Evolutionary conservation across 1,139 yeast genomes (phyloP).

Genomic region (Diutina mesorugosa): DNA sequence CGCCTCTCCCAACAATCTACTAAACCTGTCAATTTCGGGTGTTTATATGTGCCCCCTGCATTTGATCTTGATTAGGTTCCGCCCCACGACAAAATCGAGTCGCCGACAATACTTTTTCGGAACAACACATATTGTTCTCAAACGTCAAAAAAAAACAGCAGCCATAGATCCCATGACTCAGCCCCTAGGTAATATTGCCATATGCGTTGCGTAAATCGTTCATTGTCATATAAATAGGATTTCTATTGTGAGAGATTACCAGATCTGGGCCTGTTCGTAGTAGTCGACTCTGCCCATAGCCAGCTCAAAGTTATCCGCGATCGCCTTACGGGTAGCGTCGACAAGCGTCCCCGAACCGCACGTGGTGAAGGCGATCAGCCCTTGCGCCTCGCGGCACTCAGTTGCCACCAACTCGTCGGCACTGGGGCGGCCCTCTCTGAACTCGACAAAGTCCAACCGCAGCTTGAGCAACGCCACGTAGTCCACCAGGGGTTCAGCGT

Average conservation of each 20-base stretch:
- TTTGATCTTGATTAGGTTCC: background rate
- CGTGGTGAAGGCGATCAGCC: slow-evolving; percentile 6
- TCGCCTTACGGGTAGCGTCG: slow-evolving; percentile 6
- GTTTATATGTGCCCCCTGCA: background rate
- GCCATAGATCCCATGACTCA: too few relatives aligned
- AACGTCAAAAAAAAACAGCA: background rate
- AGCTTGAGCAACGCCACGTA: slow-evolving; percentile 6
- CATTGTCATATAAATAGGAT: too few relatives aligned
- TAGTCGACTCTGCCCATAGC: slow-evolving; percentile 7
- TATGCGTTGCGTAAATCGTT: too few relatives aligned
- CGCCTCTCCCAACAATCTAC: too few relatives aligned
- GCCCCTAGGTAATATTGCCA: too few relatives aligned
- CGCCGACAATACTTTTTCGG: background rate
- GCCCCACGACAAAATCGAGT: background rate
- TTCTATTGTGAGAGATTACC: slow-evolving; percentile 2
- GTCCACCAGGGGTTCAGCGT: slow-evolving; percentile 2
- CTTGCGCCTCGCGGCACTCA: slow-evolving; percentile 4
- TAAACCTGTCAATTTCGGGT: too few relatives aligned
- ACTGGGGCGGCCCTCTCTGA: slow-evolving; percentile 30
- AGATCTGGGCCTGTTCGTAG: slow-evolving; percentile 7
- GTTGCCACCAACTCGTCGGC: slow-evolving; percentile 4
- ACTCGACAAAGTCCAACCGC: slow-evolving; percentile 15
- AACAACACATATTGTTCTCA: background rate
- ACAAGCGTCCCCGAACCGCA: slow-evolving; percentile 8
- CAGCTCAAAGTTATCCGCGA: slow-evolving; percentile 5